Percentiles rank a stretch among this genome's conserved stretches.
Evolutionary conservation across 371 early-diverging fungal species (phyloP).

Genomic region (Vairimorpha ceranae): DNA sequence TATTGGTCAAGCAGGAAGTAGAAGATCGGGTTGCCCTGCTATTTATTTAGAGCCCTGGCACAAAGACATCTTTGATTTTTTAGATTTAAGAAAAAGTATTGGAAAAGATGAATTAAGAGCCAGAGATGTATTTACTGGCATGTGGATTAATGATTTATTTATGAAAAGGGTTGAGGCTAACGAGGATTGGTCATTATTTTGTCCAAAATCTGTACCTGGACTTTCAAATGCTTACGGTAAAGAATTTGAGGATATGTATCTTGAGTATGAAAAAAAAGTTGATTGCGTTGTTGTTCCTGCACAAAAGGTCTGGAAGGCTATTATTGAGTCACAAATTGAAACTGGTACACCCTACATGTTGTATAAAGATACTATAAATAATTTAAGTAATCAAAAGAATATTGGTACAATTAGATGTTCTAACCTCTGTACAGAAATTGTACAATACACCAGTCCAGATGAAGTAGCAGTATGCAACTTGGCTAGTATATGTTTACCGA

Average conservation of each 20-base stretch:
- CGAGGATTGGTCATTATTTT: conserved; percentile 88
- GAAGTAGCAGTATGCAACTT: conserved; percentile 98
- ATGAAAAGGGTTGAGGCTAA: conserved; percentile 91
- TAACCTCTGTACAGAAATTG: conserved; percentile 73
- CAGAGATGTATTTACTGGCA: conserved; percentile 85
- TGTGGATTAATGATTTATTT: conserved; percentile 97
- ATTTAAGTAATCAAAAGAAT: conserved; percentile 86
- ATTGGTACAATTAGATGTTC: conserved; percentile 82
- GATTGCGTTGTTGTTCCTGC: conserved; percentile 66
- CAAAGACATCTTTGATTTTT: conserved; percentile 87
- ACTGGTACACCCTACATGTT: conserved; percentile 97
- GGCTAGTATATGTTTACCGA: conserved; percentile 86
- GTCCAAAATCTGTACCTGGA: conserved; percentile 86
- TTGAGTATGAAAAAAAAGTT: conserved; percentile 78
- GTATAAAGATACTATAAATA: conserved; percentile 94
- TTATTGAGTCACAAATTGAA: conserved; percentile 91
- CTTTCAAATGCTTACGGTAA: conserved; percentile 84
- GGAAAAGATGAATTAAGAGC: conserved; percentile 94
- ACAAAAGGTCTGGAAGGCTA: conserved; percentile 94
- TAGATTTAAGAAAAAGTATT: conserved; percentile 91
- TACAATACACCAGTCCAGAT: conserved; percentile 86
- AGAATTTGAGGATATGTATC: conserved; percentile 78
- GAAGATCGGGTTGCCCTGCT: conserved; percentile 92
- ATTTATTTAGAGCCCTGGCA: conserved; percentile 99
- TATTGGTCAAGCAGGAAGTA: conserved; percentile 98